A percentile compares a stretch with the other conserved stretches of the same genome.
Conservation (phyloP, 2,329 filamentous ascomycete species). For the Arthrobotrys megalospora region DNA sequence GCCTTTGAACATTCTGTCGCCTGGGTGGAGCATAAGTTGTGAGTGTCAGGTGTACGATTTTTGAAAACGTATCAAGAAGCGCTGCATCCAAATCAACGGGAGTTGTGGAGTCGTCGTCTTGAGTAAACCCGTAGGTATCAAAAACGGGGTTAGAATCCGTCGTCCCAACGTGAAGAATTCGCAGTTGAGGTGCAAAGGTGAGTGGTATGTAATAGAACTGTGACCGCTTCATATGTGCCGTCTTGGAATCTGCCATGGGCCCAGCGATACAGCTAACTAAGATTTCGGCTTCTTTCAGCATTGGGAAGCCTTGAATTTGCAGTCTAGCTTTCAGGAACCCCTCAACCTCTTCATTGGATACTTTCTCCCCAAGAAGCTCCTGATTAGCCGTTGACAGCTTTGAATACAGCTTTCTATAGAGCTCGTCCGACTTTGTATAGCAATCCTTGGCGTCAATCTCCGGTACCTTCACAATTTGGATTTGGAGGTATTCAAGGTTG, state of each 20-base stretch:
- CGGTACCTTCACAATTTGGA: constrained; percentile 5
- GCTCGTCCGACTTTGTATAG: not conserved
- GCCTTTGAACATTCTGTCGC: not conserved
- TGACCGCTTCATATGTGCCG: not conserved
- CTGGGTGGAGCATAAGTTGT: not conserved
- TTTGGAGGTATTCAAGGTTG: not conserved
- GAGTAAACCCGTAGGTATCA: constrained; percentile 4
- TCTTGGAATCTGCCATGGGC: not conserved
- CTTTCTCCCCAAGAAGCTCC: not conserved
- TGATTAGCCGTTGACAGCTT: not conserved
- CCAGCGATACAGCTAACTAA: not conserved
- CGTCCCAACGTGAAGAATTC: not conserved
- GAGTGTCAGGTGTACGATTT: not conserved
- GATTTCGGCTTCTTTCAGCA: not conserved
- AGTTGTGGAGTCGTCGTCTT: not conserved
- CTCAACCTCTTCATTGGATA: not conserved
- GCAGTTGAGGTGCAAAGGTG: constrained; percentile 5
- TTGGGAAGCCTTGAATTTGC: not conserved
- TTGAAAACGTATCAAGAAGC: constrained; percentile 5
- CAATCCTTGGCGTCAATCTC: constrained; percentile 1
- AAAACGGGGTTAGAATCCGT: not conserved
- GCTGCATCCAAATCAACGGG: not conserved
- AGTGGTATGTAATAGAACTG: constrained; percentile 4
- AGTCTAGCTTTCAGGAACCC: not conserved
- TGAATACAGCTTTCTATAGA: constrained; percentile 1